Conservation (phyloP, 2,329 filamentous ascomycete genomes). For the Fusarium nematophilum region DNA sequence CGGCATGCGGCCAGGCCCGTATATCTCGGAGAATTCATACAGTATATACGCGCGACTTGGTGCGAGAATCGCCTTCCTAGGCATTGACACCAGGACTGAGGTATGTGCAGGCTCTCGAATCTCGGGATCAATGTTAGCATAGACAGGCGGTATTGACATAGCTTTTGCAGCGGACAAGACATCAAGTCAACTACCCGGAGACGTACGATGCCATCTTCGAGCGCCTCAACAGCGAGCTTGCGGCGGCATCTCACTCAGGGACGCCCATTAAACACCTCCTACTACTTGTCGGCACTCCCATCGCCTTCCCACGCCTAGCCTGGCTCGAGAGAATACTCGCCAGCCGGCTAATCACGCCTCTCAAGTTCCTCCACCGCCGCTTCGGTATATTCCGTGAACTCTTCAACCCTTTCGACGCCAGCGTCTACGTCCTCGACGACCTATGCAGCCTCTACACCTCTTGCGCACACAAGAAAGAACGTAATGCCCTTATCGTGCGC, state of each 20-base stretch:
- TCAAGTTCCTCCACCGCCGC: constrained; percentile 89
- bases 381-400: constrained; percentile 87
- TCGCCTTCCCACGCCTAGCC: constrained; percentile 84
- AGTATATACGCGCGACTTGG: constrained; percentile 89
- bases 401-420: constrained; percentile 95
- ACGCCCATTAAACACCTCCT: constrained; percentile 90
- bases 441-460: constrained; percentile 97
- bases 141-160: no score
- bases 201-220: constrained; percentile 88
- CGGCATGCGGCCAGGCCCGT: constrained; percentile 84
- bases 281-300: constrained; percentile 86
- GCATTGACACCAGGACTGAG: constrained; percentile 93
- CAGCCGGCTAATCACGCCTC: constrained; percentile 86
- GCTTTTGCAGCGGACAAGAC: constrained; percentile 80
- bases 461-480: constrained; percentile 89
- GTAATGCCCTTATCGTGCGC: constrained; percentile 79
- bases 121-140: no score
- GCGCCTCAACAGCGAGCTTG: constrained; percentile 79
- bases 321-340: constrained; percentile 95
- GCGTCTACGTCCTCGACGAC: constrained; percentile 91
- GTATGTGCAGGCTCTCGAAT: no score
- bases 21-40: constrained; percentile 88
- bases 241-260: constrained; percentile 71
- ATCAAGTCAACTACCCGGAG: constrained; percentile 94
- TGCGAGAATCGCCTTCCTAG: constrained; percentile 84